Evolutionary conservation across 345 rosid genomes (phyloP), one percentile per base, ranked within the genome.

Genomic region (Camelina neglecta): DNA sequence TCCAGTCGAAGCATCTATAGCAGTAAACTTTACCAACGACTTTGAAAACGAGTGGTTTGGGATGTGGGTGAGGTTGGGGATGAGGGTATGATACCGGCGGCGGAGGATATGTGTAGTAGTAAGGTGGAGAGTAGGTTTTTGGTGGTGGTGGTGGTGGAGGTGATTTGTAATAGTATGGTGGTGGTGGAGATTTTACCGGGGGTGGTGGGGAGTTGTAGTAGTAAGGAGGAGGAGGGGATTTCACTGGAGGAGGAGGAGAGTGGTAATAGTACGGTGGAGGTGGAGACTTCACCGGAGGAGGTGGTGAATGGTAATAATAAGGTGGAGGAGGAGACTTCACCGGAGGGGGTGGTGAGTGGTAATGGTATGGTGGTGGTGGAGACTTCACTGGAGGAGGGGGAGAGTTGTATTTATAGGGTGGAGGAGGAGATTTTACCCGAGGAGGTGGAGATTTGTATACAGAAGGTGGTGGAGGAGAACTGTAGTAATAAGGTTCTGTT

Each of bases 391-490:
- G 87, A 0, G 86, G 89, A 2, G 73, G 64, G 2, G 73, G 74
- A 2, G 89, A 85, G 13, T 56, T 71, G 23, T 83, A 74, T 12
- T 21, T 1, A 21, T 21, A 21, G 23, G 86, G 83, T 0, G 77
- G 81, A 0, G 83, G 81, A 0, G 82, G 83, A 33, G 82, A 79
- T 0, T 63, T 57, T 7, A 86, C 86, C 1, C 86, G 87, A 0
- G 86, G 89, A 2, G 73, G 64, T 8, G 73, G 74, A 2, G 89
- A 85, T 16, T 56, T 71, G 23, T 83, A 71, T 12, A 69, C 36
- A 13, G 80, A 83, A 0, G 82, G 83, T 2, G 83, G 85, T 15
- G 85, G 85, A n/a, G 85, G 85, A 2, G 85, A 83, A 8, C 56
- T 76, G 67, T 82, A 79, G 24, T 68, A 58, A 50, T 82, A 82